Conservation (phyloP, 2,329 filamentous ascomycete species). For the Fusarium clavum region DNA sequence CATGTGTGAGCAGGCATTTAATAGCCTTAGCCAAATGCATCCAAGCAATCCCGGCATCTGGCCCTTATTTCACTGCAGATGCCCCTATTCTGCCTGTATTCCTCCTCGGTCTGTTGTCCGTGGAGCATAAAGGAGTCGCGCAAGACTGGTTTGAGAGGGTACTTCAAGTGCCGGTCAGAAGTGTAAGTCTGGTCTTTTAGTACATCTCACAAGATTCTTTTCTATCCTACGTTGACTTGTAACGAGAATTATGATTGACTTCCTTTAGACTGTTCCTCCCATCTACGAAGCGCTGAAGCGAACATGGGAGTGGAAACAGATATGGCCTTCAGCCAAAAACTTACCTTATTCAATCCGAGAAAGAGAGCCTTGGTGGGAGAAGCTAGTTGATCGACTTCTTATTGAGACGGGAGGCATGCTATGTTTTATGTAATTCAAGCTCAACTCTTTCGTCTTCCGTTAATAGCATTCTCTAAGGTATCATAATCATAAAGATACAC, state of each 20-base stretch:
- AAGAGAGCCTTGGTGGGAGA: slow-evolving; percentile 11
- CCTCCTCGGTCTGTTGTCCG: slow-evolving; percentile 2
- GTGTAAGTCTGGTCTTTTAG: background rate
- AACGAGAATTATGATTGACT: background rate
- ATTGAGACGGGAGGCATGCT: background rate
- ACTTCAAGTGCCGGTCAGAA: slow-evolving; percentile 6
- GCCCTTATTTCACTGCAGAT: background rate
- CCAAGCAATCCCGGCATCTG: slow-evolving; percentile 2
- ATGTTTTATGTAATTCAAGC: slow-evolving; percentile 6
- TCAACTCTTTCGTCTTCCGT: background rate
- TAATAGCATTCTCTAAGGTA: background rate
- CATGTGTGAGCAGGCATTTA: slow-evolving; percentile 1
- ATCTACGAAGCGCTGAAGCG: slow-evolving; percentile 7
- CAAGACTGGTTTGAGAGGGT: slow-evolving; percentile 7
- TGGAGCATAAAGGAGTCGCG: background rate
- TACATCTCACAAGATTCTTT: background rate
- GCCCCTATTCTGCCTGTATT: slow-evolving; percentile 10
- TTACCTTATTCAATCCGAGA: background rate
- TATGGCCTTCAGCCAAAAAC: slow-evolving; percentile 7
- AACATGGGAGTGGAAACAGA: slow-evolving; percentile 8
- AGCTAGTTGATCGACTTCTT: slow-evolving; percentile 4
- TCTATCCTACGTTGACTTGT: background rate
- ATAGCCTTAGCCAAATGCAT: slow-evolving; percentile 4
- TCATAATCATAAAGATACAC: background rate
- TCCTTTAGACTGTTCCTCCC: slow-evolving; percentile 5